Conservation (phyloP, 306 rosid genomes). For the Cicer judaicum region DNA sequence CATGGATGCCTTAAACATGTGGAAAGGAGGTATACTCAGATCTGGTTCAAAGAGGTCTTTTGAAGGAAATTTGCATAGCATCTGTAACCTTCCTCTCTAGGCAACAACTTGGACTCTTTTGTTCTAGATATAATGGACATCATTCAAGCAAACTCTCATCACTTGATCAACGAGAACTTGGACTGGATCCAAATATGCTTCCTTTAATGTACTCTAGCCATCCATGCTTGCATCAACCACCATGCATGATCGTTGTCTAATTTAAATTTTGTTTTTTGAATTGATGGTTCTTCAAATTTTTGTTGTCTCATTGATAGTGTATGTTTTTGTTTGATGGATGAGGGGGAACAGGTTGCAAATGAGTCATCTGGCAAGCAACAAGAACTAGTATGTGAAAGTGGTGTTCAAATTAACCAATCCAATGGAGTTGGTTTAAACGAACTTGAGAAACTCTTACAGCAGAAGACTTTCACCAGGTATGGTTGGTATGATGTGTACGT, state of each 20-base stretch:
- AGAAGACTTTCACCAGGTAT: constrained; percentile 88
- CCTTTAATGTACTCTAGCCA: constrained; percentile 7
- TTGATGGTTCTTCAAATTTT: not conserved
- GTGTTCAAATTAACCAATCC: constrained; percentile 48
- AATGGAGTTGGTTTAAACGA: constrained; percentile 59
- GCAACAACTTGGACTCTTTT: not conserved
- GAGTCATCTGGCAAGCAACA: constrained; percentile 54
- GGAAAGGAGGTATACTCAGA: constrained; percentile 21
- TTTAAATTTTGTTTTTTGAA: not conserved
- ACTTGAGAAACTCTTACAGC: constrained; percentile 77
- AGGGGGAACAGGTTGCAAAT: constrained; percentile 45
- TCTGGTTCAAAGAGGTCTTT: not conserved
- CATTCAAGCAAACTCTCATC: not conserved
- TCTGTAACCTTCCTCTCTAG: constrained; percentile 8
- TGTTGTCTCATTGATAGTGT: constrained; percentile 18
- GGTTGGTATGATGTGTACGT: constrained; percentile 37
- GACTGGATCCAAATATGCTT: constrained; percentile 2
- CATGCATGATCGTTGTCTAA: constrained; percentile 24
- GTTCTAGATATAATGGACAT: constrained; percentile 6
- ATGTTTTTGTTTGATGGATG: constrained; percentile 37
- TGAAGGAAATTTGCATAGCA: not conserved
- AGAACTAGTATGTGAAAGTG: constrained; percentile 45
- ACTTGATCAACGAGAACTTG: constrained; percentile 8
- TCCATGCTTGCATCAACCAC: constrained; percentile 7
- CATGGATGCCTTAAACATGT: constrained; percentile 7